These are phyloP conservation scores for Nitzschia sp. DNA, from an alignment of 108 stramenopile genomes.

Conservation along the genomic window DNA sequence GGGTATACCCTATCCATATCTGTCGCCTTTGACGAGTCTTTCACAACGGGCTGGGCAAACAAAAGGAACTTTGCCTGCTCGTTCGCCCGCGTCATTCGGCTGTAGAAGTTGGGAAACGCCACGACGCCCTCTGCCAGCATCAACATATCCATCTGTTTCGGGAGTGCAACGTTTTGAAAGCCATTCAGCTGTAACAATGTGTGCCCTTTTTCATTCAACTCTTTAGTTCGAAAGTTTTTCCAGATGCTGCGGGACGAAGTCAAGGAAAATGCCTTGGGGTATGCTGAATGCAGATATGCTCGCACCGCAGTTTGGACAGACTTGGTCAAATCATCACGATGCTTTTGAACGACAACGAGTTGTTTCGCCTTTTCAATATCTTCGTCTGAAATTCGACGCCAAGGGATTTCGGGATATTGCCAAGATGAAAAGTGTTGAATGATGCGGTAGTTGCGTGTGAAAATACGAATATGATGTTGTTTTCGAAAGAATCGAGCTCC, in stretches of 20 bases:
- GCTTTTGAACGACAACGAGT: not conserved
- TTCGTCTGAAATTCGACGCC: not conserved
- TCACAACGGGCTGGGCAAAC: constrained; percentile 2
- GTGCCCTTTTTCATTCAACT: constrained; percentile 4
- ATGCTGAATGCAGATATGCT: not conserved
- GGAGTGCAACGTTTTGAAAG: constrained; percentile 15
- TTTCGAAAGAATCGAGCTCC: too few species aligned
- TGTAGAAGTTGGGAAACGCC: constrained; percentile 14
- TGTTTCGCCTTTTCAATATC: constrained; percentile 1
- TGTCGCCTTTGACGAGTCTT: not conserved
- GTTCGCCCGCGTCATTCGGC: not conserved
- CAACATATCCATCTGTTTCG: not conserved
- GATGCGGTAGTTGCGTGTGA: too few species aligned
- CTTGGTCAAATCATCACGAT: not conserved
- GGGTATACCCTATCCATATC: constrained; percentile 1
- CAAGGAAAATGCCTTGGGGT: constrained; percentile 4
- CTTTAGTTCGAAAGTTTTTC: not conserved
- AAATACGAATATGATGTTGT: too few species aligned
- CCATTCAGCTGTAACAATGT: constrained; percentile 23
- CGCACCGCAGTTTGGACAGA: not conserved
- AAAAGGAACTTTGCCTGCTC: not conserved
- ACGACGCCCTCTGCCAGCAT: constrained; percentile 33
- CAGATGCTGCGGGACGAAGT: not conserved
- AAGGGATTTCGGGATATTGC: constrained; percentile 4
- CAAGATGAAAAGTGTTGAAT: constrained; percentile 9